Base-by-base conservation (phyloP, 345 rosid species). In the Lenwebbia sp. region DNA sequence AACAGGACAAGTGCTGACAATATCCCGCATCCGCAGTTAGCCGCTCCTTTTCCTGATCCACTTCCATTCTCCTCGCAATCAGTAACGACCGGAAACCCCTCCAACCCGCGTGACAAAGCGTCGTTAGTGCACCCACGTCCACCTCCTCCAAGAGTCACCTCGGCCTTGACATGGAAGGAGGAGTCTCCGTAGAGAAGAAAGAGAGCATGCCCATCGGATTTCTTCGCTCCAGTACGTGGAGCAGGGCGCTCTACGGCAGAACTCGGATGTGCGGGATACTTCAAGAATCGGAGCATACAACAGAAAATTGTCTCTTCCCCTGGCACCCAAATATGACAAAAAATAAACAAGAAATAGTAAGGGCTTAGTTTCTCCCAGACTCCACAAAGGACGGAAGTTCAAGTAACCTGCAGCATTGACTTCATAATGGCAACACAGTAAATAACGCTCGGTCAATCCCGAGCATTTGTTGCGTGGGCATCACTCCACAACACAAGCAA, bases 91-190 rank as follows among this genome's bases (percentile, higher is more conserved):
- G 23, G 52, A 76, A 78, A 84, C 87, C 30, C 78, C 89, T 84
- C 85, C 87, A 86, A 44, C 53, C n/a, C 84, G 51, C 12, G 3
- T 2, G 76, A 70, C 89, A 89, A 86, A 44, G 87, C 85, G 83
- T 83, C 87, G 30, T 84, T 54, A 76, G 88, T 83, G 90, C 44
- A 51, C 84, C 84, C 54, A 83, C 17, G 26, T 49, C 87, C 81
- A 17, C 83, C 25, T 84, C 76, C 84, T 30, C 51, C 58, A 76
- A 41, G 78, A 58, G 49, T 85, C 88, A 90, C 90, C 86, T 86
- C 84, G 26, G 89, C 89, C 57, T 65, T 86, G 86, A 65, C 85
- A 88, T 51, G 57, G 82, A 86, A 65, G 87, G 91, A 86, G 88
- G 88, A 86, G 88, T 57, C 86, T 84, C 84, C 44, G 8, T 54